phyloP scores from a whole-genome alignment of 2,329 filamentous ascomycete species.

The Ophiognomonia clavigignenti-juglandacearum region DNA sequence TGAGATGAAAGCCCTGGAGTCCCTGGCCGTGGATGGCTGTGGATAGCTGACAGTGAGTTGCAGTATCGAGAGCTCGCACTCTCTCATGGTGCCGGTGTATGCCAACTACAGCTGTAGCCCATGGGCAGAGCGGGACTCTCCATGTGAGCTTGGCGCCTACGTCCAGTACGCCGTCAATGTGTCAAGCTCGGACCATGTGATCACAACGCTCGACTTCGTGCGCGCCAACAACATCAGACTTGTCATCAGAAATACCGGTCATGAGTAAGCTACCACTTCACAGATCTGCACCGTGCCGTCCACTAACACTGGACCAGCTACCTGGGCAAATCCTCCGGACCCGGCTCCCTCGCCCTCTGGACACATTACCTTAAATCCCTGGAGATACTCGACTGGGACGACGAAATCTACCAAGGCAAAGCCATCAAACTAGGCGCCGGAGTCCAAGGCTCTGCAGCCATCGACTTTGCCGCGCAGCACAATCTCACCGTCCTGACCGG shows the following conservation, averaged over 20 bases:
- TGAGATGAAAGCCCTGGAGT: not conserved
- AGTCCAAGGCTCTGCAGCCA: not conserved
- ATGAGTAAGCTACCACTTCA: conserved; percentile 26
- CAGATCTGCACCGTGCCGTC: not conserved
- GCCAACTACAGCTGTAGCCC: conserved; percentile 25
- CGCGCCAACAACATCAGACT: not conserved
- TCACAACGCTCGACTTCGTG: not conserved
- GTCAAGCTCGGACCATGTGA: conserved; percentile 14
- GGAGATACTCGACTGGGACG: not conserved
- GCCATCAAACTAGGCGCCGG: not conserved
- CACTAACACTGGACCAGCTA: not conserved
- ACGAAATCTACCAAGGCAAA: not conserved
- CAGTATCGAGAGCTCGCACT: not conserved
- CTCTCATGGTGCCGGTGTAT: not conserved
- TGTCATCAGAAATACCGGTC: conserved; percentile 19
- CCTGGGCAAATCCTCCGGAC: not conserved
- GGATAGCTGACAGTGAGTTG: not conserved
- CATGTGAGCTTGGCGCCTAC: conserved; percentile 33
- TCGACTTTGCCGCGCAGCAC: conserved; percentile 23
- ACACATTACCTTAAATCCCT: not conserved
- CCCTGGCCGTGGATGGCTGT: not conserved
- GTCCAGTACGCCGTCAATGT: conserved; percentile 24
- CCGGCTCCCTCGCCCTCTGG: not conserved
- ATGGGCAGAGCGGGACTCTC: conserved; percentile 36
- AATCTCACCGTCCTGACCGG: conserved; percentile 40